A percentile compares a stretch with the other conserved stretches of the same genome.
Conservation (phyloP, 2,329 filamentous ascomycete genomes). For the Penicillium sp. region DNA sequence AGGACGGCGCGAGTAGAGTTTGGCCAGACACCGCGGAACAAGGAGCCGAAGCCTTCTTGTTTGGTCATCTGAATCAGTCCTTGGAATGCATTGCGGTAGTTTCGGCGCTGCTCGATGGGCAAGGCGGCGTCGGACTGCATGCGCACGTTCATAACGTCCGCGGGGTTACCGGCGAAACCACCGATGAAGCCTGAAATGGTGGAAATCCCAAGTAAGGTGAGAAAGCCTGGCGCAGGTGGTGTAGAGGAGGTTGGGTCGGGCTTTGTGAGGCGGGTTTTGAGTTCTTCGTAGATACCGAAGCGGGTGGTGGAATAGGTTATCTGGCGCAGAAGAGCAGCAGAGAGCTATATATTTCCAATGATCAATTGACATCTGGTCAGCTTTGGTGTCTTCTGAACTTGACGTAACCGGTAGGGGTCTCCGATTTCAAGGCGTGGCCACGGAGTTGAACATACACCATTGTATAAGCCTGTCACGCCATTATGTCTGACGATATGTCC, state of each 20-base stretch:
- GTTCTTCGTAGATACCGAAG: conserved; percentile 93
- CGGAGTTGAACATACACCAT: conserved; percentile 57
- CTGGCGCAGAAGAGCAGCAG: conserved; percentile 88
- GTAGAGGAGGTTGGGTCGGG: conserved; percentile 39
- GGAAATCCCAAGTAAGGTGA: conserved; percentile 78
- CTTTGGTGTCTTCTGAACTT: background rate
- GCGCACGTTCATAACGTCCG: conserved; percentile 94
- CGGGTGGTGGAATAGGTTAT: conserved; percentile 94
- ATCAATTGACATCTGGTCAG: conserved; percentile 5
- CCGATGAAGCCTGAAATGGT: conserved; percentile 82
- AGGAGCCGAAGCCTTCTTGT: conserved; percentile 71
- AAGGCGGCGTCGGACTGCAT: conserved; percentile 94
- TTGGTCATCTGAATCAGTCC: conserved; percentile 84
- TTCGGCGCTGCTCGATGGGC: conserved; percentile 69
- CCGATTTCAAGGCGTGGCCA: background rate
- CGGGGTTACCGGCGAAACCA: conserved; percentile 87
- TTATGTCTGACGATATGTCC: conserved; percentile 74
- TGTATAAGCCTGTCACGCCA: conserved; percentile 80
- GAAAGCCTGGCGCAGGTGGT: conserved; percentile 59
- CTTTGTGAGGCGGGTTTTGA: conserved; percentile 68
- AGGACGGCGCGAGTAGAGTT: conserved; percentile 63
- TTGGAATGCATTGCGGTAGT: conserved; percentile 86
- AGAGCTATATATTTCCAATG: conserved; percentile 57
- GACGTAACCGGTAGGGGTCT: background rate
- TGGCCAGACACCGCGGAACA: conserved; percentile 75